Percentiles rank a stretch among this genome's conserved stretches.
These are phyloP conservation scores for Hypoxylon sp. DNA, from an alignment of 2,329 filamentous ascomycete genomes.

Conservation along the genomic window DNA sequence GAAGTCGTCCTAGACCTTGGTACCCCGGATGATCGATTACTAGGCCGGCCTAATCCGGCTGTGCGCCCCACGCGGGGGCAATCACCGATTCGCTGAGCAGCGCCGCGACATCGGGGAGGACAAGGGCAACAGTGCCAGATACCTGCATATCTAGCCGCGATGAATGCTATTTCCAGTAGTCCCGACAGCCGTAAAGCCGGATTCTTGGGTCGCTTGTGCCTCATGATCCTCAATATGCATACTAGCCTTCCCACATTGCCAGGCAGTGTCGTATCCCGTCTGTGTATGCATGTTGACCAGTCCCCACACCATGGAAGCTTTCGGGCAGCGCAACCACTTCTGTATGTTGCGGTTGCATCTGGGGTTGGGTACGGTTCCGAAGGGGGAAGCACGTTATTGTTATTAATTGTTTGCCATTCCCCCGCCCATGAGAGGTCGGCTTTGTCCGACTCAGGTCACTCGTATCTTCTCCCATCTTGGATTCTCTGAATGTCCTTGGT, in stretches of 20 bases:
- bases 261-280: slow-evolving; percentile 33
- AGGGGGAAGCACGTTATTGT: slow-evolving; percentile 15
- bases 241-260: slow-evolving; percentile 26
- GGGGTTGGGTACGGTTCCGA: slow-evolving; percentile 26
- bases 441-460: slow-evolving; percentile 17
- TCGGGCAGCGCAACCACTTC: slow-evolving; percentile 23
- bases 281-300: slow-evolving; percentile 16
- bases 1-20: slow-evolving; percentile 10
- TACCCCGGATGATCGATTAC: slow-evolving; percentile 35
- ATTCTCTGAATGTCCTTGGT: not conserved
- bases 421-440: slow-evolving; percentile 28
- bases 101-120: slow-evolving; percentile 42
- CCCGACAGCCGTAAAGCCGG: slow-evolving; percentile 20
- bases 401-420: slow-evolving; percentile 34
- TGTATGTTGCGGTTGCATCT: slow-evolving; percentile 39
- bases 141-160: slow-evolving; percentile 12
- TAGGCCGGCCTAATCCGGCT: slow-evolving; percentile 36
- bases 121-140: slow-evolving; percentile 11
- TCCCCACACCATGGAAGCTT: slow-evolving; percentile 35
- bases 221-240: slow-evolving; percentile 24
- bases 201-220: slow-evolving; percentile 7
- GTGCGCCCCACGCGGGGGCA: slow-evolving; percentile 35
- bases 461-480: slow-evolving; percentile 10
- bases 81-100: slow-evolving; percentile 36
- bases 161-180: not conserved